Evolutionary conservation across 148 eudicot genomes (phyloP), one percentile per base, ranked within the genome.

Genomic region (Cornus suecica): DNA sequence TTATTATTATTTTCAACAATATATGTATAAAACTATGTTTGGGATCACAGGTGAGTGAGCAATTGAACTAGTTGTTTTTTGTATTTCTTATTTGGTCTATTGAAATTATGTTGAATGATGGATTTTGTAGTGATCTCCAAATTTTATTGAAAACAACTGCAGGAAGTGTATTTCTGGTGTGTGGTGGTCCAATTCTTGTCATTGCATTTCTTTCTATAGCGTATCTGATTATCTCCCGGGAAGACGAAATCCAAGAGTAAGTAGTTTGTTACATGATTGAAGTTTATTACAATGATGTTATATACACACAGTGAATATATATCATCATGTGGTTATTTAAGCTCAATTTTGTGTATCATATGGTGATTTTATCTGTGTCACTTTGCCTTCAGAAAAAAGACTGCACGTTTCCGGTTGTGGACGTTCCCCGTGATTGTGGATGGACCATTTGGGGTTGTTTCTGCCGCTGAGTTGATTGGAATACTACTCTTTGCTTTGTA

Each of bases 361-460:
- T 13, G 3, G 22, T 61, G 24, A 8, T 15, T 32, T 63, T 24
- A 27, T 78, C 24, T 8, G 45, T 37, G 42, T 68, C 52, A 31
- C 34, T 54, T 79, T 68, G 24, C 20, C 24, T 78, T 82, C 69
- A 94, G 97, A 86, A 86, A 84, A 32, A 88, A 88, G 75, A 37
- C 68, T 8, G 9, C 95, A 25, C 37, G 78, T 54, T 89, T 92
- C 70, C 82, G 92, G 22, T 80, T 91, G 25, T 89, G 97, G 99
- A 94, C 99, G 16, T 92, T 92, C 65, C 99, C 99, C 24, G 87
- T 94, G 41, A 78, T 94, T 56, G 92, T 91, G 74, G 90, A 88
- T 37, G 94, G 97, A 54, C 96, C 92, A 69, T 91, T 94, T 82
- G 99, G 99, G 62, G 97, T 94, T 65, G 88, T 92, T 64, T 87